Percentiles rank a stretch among this genome's conserved stretches.
These are phyloP conservation scores for Phytophthora pistaciae DNA, from an alignment of 352 stramenopile species.

Conservation along the genomic window DNA sequence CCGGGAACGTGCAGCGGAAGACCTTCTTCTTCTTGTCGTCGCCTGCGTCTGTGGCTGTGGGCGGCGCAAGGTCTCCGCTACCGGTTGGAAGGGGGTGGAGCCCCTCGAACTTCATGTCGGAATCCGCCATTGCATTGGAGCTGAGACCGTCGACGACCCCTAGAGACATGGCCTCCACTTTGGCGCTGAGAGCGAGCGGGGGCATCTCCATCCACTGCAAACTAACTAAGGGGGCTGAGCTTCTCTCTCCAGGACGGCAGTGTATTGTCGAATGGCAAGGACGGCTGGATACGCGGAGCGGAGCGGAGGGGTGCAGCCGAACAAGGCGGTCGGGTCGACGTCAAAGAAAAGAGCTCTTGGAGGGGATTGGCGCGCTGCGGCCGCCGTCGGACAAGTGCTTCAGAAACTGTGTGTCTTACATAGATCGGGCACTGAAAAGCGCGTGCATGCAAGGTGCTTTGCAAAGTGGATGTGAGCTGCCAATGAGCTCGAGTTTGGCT, in stretches of 20 bases:
- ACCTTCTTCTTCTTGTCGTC: constrained; percentile 23
- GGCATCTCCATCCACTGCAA: constrained; percentile 23
- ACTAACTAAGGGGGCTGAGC: no score
- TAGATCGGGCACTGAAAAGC: not conserved
- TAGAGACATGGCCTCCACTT: constrained; percentile 32
- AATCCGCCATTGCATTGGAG: not conserved
- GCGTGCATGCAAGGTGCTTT: not conserved
- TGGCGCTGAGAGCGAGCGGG: constrained; percentile 26
- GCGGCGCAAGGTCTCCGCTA: not conserved
- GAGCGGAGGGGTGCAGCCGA: not conserved
- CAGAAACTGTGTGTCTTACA: constrained; percentile 2
- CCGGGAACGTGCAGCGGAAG: constrained; percentile 60
- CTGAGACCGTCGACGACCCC: constrained; percentile 10
- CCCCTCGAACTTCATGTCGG: constrained; percentile 1
- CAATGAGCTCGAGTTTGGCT: no score
- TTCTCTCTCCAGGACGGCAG: not conserved
- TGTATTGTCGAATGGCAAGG: constrained; percentile 22
- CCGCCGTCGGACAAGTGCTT: constrained; percentile 30
- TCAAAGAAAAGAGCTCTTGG: constrained; percentile 27
- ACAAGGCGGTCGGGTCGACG: not conserved
- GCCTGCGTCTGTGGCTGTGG: not conserved
- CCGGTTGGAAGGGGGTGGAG: not conserved
- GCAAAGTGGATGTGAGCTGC: not conserved
- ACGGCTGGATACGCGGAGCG: constrained; percentile 11
- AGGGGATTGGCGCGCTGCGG: constrained; percentile 8